Conservation (phyloP, 257 asterid genomes). For the Prunella vulgaris region DNA sequence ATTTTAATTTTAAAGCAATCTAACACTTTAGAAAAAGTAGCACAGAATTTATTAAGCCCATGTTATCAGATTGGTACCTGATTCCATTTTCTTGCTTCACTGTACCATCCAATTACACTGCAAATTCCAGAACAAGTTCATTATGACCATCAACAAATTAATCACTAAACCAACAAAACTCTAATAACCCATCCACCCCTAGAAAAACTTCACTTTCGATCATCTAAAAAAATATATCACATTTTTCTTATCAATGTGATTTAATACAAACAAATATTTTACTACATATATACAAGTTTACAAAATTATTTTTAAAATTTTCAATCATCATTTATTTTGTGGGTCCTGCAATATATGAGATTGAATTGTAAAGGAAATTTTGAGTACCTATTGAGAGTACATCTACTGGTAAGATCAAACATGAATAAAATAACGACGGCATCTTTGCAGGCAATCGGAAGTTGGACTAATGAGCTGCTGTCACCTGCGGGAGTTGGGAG, state of each 20-base stretch:
- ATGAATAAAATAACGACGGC: slow-evolving; percentile 81
- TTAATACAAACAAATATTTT: too few species aligned
- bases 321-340: too few species aligned
- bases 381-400: slow-evolving; percentile 60
- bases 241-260: too few species aligned
- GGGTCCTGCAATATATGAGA: too few species aligned
- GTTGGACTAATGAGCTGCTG: slow-evolving; percentile 57
- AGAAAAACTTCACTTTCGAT: too few species aligned
- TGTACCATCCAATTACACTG: slow-evolving; percentile 80
- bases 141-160: background rate
- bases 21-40: slow-evolving; percentile 12
- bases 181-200: too few species aligned
- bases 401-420: slow-evolving; percentile 88
- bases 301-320: too few species aligned
- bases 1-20: slow-evolving; percentile 14
- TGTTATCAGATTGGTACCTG: slow-evolving; percentile 41
- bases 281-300: too few species aligned
- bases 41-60: slow-evolving; percentile 5
- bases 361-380: too few species aligned
- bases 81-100: slow-evolving; percentile 85
- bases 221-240: too few species aligned
- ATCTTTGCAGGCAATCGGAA: slow-evolving; percentile 89
- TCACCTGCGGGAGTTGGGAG: slow-evolving; percentile 43
- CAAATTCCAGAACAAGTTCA: slow-evolving; percentile 12
- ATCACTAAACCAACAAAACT: too few species aligned